These are phyloP conservation scores for Raphanus hybrid DNA, from an alignment of 441 rosid species.

Conservation along the genomic window DNA sequence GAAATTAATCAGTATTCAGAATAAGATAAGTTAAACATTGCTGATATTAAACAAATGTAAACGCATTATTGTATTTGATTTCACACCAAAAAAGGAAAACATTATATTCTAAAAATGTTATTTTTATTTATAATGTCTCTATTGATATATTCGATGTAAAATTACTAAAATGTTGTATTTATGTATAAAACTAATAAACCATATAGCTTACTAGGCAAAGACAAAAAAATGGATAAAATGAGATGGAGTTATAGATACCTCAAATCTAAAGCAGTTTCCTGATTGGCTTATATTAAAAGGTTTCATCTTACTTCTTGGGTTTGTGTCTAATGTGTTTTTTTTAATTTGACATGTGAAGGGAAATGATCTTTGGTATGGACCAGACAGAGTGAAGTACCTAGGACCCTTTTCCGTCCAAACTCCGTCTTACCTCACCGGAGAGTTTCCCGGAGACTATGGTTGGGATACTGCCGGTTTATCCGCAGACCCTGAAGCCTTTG, in stretches of 20 bases:
- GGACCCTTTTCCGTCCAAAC: constrained; percentile 98
- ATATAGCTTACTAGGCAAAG: constrained; percentile 8
- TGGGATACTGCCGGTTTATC: constrained; percentile 98
- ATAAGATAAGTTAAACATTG: not conserved
- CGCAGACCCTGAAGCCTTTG: constrained; percentile 96
- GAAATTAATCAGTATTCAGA: not conserved
- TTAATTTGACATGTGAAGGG: constrained; percentile 47
- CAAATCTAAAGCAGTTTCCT: constrained; percentile 60
- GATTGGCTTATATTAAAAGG: constrained; percentile 56
- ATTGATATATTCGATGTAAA: too few relatives aligned
- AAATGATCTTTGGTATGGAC: constrained; percentile 91
- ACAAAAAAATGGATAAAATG: constrained; percentile 26
- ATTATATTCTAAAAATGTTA: too few relatives aligned
- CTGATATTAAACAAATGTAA: not conserved
- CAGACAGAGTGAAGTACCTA: constrained; percentile 91
- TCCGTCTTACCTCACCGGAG: constrained; percentile 87
- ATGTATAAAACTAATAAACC: not conserved
- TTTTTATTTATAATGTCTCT: too few relatives aligned
- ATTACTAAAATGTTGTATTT: not conserved
- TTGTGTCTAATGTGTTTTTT: too few relatives aligned
- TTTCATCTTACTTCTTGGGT: too few relatives aligned
- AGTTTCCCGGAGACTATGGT: constrained; percentile 94
- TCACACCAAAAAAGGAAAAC: not conserved
- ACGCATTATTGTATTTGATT: too few relatives aligned
- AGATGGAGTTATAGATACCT: constrained; percentile 51